Percentiles rank a stretch among this genome's conserved stretches.
Evolutionary conservation across 306 rosid species (phyloP).

Genomic region (Citrullus amarus): DNA sequence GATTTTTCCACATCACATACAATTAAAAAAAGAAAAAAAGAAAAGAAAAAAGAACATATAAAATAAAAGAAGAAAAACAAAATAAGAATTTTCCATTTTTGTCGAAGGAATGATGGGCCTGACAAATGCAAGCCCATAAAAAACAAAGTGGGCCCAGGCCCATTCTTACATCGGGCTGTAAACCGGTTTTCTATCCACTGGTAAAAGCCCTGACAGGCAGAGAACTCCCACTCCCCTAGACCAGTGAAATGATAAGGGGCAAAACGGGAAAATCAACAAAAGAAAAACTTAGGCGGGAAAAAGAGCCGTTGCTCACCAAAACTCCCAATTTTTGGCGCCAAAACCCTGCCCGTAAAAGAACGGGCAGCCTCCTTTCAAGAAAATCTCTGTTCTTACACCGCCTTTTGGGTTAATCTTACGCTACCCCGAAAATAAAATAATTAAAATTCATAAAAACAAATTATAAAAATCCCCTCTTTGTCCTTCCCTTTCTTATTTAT

Average conservation of each 20-base stretch:
- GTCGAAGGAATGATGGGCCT: not conserved
- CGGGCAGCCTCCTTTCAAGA: slow-evolving; percentile 44
- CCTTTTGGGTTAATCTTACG: slow-evolving; percentile 9
- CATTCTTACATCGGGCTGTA: not conserved
- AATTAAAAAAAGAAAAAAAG: no score
- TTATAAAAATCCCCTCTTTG: not conserved
- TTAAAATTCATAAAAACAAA: not conserved
- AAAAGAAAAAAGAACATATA: no score
- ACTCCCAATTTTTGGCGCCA: slow-evolving; percentile 34
- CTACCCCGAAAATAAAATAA: not conserved
- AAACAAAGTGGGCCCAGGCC: not conserved
- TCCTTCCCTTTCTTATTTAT: slow-evolving; percentile 11
- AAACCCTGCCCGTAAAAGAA: slow-evolving; percentile 46
- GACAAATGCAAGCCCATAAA: not conserved
- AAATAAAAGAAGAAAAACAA: no score
- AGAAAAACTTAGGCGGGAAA: slow-evolving; percentile 50
- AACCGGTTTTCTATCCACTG: not conserved
- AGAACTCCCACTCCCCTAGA: slow-evolving; percentile 29
- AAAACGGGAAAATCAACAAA: slow-evolving; percentile 14
- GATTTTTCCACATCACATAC: no score
- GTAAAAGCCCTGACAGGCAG: slow-evolving; percentile 23
- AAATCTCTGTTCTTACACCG: slow-evolving; percentile 1
- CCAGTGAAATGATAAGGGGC: slow-evolving; percentile 13
- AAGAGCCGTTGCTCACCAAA: slow-evolving; percentile 77
- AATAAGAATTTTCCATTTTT: no score